Evolutionary conservation across 805 yeast species (phyloP).

Genomic region (Lipomyces kockii): DNA sequence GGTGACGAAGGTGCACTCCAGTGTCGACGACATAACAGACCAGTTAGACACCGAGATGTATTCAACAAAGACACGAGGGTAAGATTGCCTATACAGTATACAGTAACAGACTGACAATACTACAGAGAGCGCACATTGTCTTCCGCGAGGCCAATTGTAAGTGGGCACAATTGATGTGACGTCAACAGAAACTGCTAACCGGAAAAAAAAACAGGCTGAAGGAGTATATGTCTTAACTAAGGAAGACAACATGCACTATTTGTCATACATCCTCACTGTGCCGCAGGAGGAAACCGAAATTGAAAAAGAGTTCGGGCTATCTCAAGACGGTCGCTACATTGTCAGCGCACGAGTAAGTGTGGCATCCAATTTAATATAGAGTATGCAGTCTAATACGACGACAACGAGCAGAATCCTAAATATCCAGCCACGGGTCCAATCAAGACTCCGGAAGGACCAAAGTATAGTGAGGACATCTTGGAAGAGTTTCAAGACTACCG

Average conservation of each 20-base stretch:
- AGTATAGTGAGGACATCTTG: constrained; percentile 4
- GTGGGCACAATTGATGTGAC: not conserved
- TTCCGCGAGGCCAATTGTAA: constrained; percentile 13
- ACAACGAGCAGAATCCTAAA: constrained; percentile 4
- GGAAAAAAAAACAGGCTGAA: not conserved
- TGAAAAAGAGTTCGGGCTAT: constrained; percentile 15
- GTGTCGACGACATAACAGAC: not conserved
- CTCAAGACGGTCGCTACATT: constrained; percentile 10
- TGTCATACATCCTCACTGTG: constrained; percentile 11
- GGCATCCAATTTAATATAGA: not conserved
- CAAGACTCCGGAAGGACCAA: not conserved
- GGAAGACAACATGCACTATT: not conserved
- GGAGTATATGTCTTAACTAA: constrained; percentile 6
- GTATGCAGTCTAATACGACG: not conserved
- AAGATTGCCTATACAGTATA: not conserved
- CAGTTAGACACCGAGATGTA: constrained; percentile 7
- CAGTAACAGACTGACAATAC: not conserved
- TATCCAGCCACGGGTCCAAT: constrained; percentile 3
- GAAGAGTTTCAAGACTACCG: constrained; percentile 14
- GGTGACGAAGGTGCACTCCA: constrained; percentile 1
- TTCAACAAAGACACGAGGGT: constrained; percentile 19
- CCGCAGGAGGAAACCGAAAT: constrained; percentile 9
- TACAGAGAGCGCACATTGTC: not conserved
- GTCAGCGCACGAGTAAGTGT: constrained; percentile 17
- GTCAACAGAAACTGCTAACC: not conserved